Conservation (phyloP, 2,329 filamentous ascomycete species). For the Zymoseptoria ardabiliae region DNA sequence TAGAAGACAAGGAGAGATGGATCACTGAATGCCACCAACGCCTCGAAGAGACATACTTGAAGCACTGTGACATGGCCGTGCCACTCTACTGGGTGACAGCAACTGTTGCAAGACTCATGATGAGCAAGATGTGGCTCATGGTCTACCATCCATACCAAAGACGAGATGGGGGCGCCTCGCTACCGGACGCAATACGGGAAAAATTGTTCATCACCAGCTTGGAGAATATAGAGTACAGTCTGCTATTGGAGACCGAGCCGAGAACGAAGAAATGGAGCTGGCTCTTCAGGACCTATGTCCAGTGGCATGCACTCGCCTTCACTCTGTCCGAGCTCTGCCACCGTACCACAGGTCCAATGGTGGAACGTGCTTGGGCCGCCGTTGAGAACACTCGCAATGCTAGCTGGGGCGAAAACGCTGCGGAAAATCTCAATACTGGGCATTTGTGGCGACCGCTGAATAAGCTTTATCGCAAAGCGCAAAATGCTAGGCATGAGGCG, state of each 20-base stretch:
- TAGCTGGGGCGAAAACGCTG: conserved; percentile 33
- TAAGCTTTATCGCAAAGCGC: conserved; percentile 54
- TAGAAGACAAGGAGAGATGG: conserved; percentile 44
- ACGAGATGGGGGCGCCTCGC: conserved; percentile 47
- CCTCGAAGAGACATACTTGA: conserved; percentile 44
- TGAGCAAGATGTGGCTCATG: conserved; percentile 71
- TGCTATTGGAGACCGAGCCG: conserved; percentile 57
- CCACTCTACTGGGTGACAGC: conserved; percentile 62
- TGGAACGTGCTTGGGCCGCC: conserved; percentile 55
- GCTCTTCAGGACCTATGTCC: conserved; percentile 57
- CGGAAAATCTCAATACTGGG: conserved; percentile 34
- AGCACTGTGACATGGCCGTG: conserved; percentile 47
- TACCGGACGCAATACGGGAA: conserved; percentile 57
- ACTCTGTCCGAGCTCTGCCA: conserved; percentile 54
- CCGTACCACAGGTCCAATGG: conserved; percentile 48
- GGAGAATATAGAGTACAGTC: conserved; percentile 65
- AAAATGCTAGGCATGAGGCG: conserved; percentile 46
- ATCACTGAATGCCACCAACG: conserved; percentile 41
- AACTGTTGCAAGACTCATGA: conserved; percentile 61
- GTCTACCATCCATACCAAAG: conserved; percentile 67
- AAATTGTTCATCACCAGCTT: conserved; percentile 65
- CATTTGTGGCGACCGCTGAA: conserved; percentile 58
- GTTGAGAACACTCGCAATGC: conserved; percentile 42
- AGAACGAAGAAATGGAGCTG: conserved; percentile 57
- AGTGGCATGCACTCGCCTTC: conserved; percentile 59